Percentiles rank a stretch among this genome's conserved stretches.
phyloP scores from a whole-genome alignment of 2,329 filamentous ascomycete species.

The Colletotrichum theobromicola region DNA sequence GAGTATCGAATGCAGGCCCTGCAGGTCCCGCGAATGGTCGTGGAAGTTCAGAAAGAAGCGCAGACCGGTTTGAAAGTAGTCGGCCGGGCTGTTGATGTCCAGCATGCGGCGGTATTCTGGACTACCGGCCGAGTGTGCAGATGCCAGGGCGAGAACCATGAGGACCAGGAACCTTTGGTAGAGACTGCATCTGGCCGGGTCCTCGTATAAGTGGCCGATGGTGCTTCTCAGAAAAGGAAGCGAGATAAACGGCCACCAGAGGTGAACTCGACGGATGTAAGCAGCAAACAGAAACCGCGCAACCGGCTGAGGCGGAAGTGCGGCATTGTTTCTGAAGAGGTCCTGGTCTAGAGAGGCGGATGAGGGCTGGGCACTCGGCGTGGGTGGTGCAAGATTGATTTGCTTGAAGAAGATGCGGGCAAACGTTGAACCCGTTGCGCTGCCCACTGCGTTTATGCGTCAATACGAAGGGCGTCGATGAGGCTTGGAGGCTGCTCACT shows the following conservation, averaged over 20 bases:
- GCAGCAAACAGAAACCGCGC: conserved; percentile 20
- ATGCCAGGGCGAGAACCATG: conserved; percentile 23
- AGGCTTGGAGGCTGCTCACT: conserved; percentile 2
- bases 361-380: not conserved
- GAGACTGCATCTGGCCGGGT: conserved; percentile 13
- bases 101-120: conserved; percentile 21
- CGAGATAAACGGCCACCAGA: conserved; percentile 30
- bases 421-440: conserved; percentile 28
- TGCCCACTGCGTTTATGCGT: conserved; percentile 21
- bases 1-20: conserved; percentile 25
- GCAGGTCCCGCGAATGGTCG: conserved; percentile 24
- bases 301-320: conserved; percentile 23
- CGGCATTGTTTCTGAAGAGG: conserved; percentile 13
- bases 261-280: conserved; percentile 28
- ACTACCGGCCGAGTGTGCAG: conserved; percentile 10
- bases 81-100: conserved; percentile 25
- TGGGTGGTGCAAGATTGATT: conserved; percentile 13
- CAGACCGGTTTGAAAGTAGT: conserved; percentile 27
- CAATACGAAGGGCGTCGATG: not conserved
- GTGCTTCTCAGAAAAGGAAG: conserved; percentile 22
- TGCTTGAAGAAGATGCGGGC: conserved; percentile 30
- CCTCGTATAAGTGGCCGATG: conserved; percentile 20
- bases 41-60: conserved; percentile 24
- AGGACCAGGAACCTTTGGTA: conserved; percentile 24
- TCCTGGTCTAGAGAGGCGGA: not conserved